Evolutionary conservation across 2,329 filamentous ascomycete genomes (phyloP).

Genomic region (Penicillium expansum): DNA sequence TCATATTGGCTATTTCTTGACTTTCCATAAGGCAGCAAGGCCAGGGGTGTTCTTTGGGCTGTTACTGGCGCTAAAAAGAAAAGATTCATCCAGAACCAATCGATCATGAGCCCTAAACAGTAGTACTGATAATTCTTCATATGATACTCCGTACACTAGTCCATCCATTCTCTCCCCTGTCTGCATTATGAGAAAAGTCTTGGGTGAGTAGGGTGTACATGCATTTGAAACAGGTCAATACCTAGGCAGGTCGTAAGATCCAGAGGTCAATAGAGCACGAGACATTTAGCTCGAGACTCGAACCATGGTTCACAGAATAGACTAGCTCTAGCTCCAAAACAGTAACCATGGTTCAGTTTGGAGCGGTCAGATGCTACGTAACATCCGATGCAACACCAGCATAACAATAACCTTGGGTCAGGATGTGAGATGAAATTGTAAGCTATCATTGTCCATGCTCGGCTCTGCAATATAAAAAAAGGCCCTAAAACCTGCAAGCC

Average conservation of each 20-base stretch:
- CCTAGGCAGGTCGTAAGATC: not conserved
- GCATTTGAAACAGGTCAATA: not conserved
- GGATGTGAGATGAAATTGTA: not conserved
- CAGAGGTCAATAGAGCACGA: not conserved
- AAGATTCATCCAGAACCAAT: slow-evolving; percentile 27
- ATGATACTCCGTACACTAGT: not conserved
- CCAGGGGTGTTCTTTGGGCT: slow-evolving; percentile 7
- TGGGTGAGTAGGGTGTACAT: not conserved
- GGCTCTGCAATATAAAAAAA: not conserved
- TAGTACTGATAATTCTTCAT: slow-evolving; percentile 4
- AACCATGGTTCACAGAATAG: slow-evolving; percentile 5
- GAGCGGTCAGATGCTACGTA: slow-evolving; percentile 14
- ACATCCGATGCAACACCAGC: slow-evolving; percentile 20
- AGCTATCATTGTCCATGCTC: not conserved
- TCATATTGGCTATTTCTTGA: slow-evolving; percentile 6
- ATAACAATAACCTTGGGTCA: too few species aligned
- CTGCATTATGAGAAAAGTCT: not conserved
- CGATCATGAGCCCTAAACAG: slow-evolving; percentile 12
- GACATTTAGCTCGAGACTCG: not conserved
- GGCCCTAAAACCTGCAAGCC: not conserved
- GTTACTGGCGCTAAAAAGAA: slow-evolving; percentile 9
- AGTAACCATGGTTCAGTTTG: not conserved
- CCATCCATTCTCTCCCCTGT: not conserved
- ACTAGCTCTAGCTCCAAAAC: not conserved
- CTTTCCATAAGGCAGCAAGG: slow-evolving; percentile 12